phyloP scores from a whole-genome alignment of 164 flowering plant genomes.

The Platanus orientalis region DNA sequence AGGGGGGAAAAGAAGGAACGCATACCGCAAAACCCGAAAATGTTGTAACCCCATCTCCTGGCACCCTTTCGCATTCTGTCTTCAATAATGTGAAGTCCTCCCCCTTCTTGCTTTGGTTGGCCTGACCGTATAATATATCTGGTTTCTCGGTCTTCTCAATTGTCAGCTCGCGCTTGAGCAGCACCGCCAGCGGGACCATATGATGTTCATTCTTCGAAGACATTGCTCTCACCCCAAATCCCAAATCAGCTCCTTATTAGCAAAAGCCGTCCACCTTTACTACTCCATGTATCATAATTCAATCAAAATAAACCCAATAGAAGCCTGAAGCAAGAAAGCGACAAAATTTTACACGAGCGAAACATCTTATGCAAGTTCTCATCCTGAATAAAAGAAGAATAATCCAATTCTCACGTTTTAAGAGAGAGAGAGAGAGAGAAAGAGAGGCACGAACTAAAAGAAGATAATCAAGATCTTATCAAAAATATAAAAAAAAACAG shows the following conservation, averaged over 20 bases:
- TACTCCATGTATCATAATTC: background rate
- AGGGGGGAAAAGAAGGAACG: too few relatives aligned
- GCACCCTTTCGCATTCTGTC: conserved; percentile 70
- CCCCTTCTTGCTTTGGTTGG: conserved; percentile 91
- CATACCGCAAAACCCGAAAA: conserved; percentile 87
- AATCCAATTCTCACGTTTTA: too few relatives aligned
- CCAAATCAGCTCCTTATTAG: background rate
- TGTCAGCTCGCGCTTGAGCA: conserved; percentile 75
- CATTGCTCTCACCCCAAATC: conserved; percentile 36
- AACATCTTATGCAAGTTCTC: background rate
- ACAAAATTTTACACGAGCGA: background rate
- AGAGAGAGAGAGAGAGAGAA: too few relatives aligned
- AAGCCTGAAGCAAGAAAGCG: conserved; percentile 10
- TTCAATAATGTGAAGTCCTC: conserved; percentile 84
- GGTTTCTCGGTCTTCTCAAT: conserved; percentile 84
- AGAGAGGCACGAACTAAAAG: background rate
- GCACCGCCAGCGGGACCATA: conserved; percentile 77
- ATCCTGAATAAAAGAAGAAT: too few relatives aligned
- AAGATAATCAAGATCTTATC: background rate
- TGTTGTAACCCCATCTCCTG: conserved; percentile 77
- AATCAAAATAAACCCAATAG: conserved; percentile 2
- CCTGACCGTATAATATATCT: conserved; percentile 75
- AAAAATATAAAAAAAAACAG: too few relatives aligned
- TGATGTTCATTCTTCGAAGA: conserved; percentile 63
- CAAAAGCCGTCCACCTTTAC: conserved; percentile 1